Percentiles rank a stretch among this genome's conserved stretches.
Conservation (phyloP, 768 basidiomycete species). For the Xanthoconium stramineum region DNA sequence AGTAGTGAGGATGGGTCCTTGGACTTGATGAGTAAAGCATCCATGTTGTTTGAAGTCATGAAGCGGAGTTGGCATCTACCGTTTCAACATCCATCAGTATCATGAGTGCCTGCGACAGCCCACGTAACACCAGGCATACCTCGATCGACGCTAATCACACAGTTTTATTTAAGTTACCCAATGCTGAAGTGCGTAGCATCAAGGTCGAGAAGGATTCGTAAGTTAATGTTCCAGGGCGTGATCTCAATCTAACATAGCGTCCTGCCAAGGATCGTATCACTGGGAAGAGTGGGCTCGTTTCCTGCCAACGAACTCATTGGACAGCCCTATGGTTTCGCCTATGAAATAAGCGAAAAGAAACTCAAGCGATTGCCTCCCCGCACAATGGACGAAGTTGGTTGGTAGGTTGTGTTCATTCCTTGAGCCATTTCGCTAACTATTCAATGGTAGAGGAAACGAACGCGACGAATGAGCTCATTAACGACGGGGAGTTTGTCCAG, state of each 20-base stretch:
- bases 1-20: conserved; percentile 37
- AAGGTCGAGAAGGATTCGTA: conserved; percentile 74
- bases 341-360: conserved; percentile 77
- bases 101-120: conserved; percentile 12
- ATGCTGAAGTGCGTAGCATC: conserved; percentile 70
- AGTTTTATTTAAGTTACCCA: conserved; percentile 78
- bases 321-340: conserved; percentile 83
- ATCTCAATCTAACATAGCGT: conserved; percentile 3
- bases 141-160: conserved; percentile 67
- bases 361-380: conserved; percentile 60
- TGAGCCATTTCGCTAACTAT: conserved; percentile 2
- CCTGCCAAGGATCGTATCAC: conserved; percentile 53
- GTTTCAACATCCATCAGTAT: background rate
- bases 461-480: conserved; percentile 95
- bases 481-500: conserved; percentile 81
- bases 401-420: conserved; percentile 7
- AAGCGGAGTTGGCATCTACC: background rate
- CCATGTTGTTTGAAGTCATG: conserved; percentile 24
- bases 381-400: conserved; percentile 79
- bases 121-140: conserved; percentile 13
- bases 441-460: conserved; percentile 79
- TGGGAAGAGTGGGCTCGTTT: conserved; percentile 89
- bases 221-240: conserved; percentile 26
- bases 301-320: conserved; percentile 71
- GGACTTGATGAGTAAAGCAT: conserved; percentile 32